A percentile compares a stretch with the other conserved stretches of the same genome.
Evolutionary conservation across 2,329 filamentous ascomycete species (phyloP).

Genomic region (Phyllosticta citribraziliensis): DNA sequence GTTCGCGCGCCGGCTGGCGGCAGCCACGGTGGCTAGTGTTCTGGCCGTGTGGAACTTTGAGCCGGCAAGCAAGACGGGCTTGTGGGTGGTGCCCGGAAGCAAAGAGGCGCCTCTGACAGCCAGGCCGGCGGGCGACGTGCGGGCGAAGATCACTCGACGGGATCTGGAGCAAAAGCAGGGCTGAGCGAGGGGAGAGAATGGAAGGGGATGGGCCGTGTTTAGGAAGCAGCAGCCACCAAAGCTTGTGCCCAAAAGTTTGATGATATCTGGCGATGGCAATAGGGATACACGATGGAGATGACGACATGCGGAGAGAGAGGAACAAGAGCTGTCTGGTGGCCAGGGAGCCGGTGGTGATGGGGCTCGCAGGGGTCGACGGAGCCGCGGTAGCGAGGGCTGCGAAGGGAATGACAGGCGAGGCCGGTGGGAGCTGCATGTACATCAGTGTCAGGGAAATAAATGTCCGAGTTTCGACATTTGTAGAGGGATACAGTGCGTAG

Average conservation of each 20-base stretch:
- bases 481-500: background rate
- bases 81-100: conserved; percentile 41
- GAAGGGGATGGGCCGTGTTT: background rate
- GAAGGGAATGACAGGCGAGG: background rate
- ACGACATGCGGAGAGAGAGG: conserved; percentile 2
- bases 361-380: background rate
- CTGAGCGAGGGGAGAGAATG: background rate
- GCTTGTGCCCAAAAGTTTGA: conserved; percentile 6
- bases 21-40: conserved; percentile 43
- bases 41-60: conserved; percentile 48
- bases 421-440: background rate
- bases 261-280: conserved; percentile 4
- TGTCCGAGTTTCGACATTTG: background rate
- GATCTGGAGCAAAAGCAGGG: conserved; percentile 13
- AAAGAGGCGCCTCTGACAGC: conserved; percentile 39
- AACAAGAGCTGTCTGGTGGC: background rate
- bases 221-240: background rate
- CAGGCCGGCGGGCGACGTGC: conserved; percentile 42
- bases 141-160: conserved; percentile 42
- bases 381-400: background rate
- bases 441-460: background rate
- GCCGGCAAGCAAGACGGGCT: conserved; percentile 25
- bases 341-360: background rate
- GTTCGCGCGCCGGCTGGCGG: conserved; percentile 41
- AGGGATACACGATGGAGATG: conserved; percentile 7